Conservation (phyloP, 2,329 filamentous ascomycete species). For the Colletotrichum karsti region DNA sequence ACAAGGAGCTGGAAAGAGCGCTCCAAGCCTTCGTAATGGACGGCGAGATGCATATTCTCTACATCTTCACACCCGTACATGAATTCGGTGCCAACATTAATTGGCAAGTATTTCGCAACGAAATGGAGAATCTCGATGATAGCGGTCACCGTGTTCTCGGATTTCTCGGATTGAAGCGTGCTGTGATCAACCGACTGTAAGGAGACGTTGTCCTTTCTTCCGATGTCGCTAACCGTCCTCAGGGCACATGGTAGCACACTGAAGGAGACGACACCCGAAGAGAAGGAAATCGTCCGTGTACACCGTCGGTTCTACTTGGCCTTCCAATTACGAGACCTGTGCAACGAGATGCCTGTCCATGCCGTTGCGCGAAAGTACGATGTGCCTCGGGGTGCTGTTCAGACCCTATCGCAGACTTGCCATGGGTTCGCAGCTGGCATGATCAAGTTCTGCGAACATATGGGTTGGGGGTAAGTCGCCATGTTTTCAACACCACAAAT, state of each 20-base stretch:
- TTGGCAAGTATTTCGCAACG: conserved; percentile 77
- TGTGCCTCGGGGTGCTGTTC: conserved; percentile 74
- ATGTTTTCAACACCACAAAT: neutral
- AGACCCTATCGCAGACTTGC: conserved; percentile 77
- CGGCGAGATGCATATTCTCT: conserved; percentile 81
- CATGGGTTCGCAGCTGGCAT: conserved; percentile 83
- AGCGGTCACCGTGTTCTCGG: conserved; percentile 74
- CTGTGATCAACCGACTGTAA: conserved; percentile 72
- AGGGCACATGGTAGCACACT: conserved; percentile 74
- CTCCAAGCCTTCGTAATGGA: conserved; percentile 81
- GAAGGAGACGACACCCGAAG: conserved; percentile 68
- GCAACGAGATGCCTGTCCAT: conserved; percentile 78
- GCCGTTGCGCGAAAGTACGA: conserved; percentile 75
- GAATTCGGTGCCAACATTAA: conserved; percentile 63
- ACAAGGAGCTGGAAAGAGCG: conserved; percentile 73
- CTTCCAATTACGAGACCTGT: conserved; percentile 80
- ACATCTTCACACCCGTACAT: conserved; percentile 79
- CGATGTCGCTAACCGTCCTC: conserved; percentile 27
- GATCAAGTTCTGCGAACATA: conserved; percentile 80
- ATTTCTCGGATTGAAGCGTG: conserved; percentile 74
- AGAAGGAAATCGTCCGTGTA: conserved; percentile 68
- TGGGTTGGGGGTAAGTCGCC: conserved; percentile 71
- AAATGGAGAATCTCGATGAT: conserved; percentile 76
- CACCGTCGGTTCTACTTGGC: conserved; percentile 80
- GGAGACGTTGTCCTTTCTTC: conserved; percentile 31